Evolutionary conservation across 2,329 filamentous ascomycete genomes (phyloP).

Genomic region (Colletotrichum nymphaeae): DNA sequence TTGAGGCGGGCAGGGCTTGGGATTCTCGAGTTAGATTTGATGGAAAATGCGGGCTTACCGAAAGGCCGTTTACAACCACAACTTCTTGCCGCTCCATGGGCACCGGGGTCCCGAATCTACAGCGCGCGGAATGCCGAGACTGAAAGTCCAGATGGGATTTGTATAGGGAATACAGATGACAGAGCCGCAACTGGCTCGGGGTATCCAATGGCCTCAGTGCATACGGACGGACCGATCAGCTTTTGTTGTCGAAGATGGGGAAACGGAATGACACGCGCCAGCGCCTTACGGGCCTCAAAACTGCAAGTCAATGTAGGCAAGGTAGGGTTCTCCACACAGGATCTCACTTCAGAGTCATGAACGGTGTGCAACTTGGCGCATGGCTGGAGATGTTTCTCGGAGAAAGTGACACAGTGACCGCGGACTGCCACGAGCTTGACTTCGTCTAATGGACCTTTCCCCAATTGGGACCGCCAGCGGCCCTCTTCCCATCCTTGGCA

Average conservation of each 20-base stretch:
- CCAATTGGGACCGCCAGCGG: neutral
- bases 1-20: neutral
- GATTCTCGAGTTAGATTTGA: neutral
- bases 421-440: neutral
- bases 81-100: conserved; percentile 18
- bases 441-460: neutral
- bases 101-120: neutral
- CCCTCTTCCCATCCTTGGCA: neutral
- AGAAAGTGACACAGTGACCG: neutral
- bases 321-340: neutral
- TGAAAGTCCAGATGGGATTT: neutral
- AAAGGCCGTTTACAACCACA: conserved; percentile 25
- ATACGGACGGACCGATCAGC: neutral
- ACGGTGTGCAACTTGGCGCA: neutral
- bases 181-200: neutral
- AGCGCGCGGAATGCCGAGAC: neutral
- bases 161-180: neutral
- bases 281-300: neutral
- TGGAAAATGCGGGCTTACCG: conserved; percentile 15
- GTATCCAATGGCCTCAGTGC: neutral
- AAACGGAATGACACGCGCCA: neutral
- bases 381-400: neutral
- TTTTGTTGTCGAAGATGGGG: neutral
- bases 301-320: neutral
- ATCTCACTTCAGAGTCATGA: neutral